A percentile compares a stretch with the other conserved stretches of the same genome.
Conservation (phyloP, 129 eudicot genomes). For the Pseudognaphalium luteoalbum region DNA sequence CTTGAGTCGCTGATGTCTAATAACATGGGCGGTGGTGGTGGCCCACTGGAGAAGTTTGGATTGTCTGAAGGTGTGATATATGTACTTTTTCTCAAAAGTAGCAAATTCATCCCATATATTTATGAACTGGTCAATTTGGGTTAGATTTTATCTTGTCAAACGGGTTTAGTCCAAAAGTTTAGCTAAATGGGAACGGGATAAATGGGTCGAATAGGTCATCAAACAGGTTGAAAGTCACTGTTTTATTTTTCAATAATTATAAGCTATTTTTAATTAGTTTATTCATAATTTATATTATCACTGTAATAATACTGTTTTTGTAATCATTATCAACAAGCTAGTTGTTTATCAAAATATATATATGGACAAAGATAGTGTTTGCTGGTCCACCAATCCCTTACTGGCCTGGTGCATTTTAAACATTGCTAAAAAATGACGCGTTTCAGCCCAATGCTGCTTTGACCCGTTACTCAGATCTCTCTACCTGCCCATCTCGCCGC, state of each 20-base stretch:
- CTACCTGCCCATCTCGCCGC: neutral
- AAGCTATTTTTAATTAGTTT: neutral
- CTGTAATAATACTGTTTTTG: neutral
- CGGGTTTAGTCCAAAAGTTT: no score
- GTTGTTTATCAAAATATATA: no score
- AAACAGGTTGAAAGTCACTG: neutral
- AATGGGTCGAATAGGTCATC: neutral
- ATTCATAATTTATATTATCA: no score
- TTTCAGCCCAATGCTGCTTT: no score
- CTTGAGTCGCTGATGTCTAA: conserved; percentile 79
- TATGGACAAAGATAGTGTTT: no score
- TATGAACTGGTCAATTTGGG: neutral
- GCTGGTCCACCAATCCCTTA: no score
- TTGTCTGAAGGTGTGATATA: conserved; percentile 50
- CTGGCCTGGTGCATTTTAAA: no score
- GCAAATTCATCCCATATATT: neutral
- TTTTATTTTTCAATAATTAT: no score
- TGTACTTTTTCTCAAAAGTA: neutral
- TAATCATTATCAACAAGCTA: neutral
- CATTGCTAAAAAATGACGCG: no score
- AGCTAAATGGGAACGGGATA: neutral
- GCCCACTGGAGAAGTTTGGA: conserved; percentile 48
- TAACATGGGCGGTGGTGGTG: conserved; percentile 30
- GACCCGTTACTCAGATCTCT: no score
- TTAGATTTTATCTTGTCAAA: no score